These are phyloP conservation scores for Myriangium duriaei DNA, from an alignment of 2,329 filamentous ascomycete genomes.

Conservation along the genomic window DNA sequence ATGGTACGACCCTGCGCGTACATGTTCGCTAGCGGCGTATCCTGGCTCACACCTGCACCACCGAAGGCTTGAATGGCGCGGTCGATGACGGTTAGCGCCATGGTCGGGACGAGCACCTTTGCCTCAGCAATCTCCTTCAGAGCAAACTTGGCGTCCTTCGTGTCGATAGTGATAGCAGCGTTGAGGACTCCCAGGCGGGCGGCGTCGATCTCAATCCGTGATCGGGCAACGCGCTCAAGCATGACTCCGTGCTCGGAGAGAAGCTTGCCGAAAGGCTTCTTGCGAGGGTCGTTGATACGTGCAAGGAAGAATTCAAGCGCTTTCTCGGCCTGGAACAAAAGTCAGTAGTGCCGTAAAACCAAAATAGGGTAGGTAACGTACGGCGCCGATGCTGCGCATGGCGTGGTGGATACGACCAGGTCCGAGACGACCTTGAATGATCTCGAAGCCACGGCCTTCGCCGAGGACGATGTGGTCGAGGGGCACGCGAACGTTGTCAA, in stretches of 20 bases:
- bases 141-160: slow-evolving; percentile 74
- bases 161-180: slow-evolving; percentile 89
- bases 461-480: slow-evolving; percentile 76
- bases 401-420: slow-evolving; percentile 96
- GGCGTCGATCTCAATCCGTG: slow-evolving; percentile 85
- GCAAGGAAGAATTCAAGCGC: slow-evolving; percentile 92
- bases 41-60: slow-evolving; percentile 81
- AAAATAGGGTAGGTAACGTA: slow-evolving; percentile 26
- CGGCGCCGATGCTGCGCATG: slow-evolving; percentile 85
- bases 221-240: slow-evolving; percentile 86
- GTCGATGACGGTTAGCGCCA: slow-evolving; percentile 78
- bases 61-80: slow-evolving; percentile 88
- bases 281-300: slow-evolving; percentile 80
- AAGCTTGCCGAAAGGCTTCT: slow-evolving; percentile 82
- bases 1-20: slow-evolving; percentile 25
- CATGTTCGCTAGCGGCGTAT: slow-evolving; percentile 69
- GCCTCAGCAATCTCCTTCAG: slow-evolving; percentile 90
- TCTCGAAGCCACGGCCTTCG: slow-evolving; percentile 90
- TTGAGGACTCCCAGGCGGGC: slow-evolving; percentile 84
- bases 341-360: slow-evolving; percentile 1
- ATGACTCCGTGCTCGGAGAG: slow-evolving; percentile 86
- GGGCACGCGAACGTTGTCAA: slow-evolving; percentile 82
- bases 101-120: slow-evolving; percentile 79
- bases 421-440: slow-evolving; percentile 92
- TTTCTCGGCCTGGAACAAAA: slow-evolving; percentile 53